Evolutionary conservation across 2,329 filamentous ascomycete species (phyloP).

Genomic region (Ophiostoma tasmaniense): DNA sequence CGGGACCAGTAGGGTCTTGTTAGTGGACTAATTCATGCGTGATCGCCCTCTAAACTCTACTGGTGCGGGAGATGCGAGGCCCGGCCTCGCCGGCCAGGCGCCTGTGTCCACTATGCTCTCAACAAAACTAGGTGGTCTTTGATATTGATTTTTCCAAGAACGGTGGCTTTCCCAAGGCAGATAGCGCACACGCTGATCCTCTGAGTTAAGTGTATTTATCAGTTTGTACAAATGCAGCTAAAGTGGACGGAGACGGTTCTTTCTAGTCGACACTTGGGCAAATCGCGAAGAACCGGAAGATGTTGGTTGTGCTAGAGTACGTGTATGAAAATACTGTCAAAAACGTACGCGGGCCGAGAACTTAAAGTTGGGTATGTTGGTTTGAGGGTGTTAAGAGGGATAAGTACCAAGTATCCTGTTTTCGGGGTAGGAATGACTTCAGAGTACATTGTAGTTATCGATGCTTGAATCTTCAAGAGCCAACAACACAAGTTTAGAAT

Average conservation of each 20-base stretch:
- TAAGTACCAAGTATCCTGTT: not conserved
- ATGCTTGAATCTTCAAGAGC: not conserved
- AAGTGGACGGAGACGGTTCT: not conserved
- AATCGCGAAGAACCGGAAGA: not conserved
- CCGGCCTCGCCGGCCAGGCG: not conserved
- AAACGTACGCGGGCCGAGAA: not conserved
- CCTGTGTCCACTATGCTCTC: not conserved
- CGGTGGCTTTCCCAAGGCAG: not conserved
- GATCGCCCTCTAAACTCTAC: not conserved
- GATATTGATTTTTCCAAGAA: not conserved
- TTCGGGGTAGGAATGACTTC: not conserved
- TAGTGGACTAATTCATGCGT: not conserved
- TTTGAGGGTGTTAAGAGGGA: not conserved
- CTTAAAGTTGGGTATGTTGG: not conserved
- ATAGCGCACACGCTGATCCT: not conserved
- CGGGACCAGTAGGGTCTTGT: not conserved
- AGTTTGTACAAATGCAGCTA: not conserved
- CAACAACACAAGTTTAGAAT: not conserved
- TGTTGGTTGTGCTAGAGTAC: not conserved
- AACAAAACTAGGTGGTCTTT: not conserved
- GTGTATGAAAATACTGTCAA: not conserved
- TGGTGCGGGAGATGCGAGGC: not conserved
- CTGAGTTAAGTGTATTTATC: not conserved
- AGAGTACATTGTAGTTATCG: not conserved
- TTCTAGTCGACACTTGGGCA: not conserved